Evolutionary conservation across 1,284 basidiomycete genomes (phyloP), one percentile per base, ranked within the genome.

Genomic region (Mycena citricolor): DNA sequence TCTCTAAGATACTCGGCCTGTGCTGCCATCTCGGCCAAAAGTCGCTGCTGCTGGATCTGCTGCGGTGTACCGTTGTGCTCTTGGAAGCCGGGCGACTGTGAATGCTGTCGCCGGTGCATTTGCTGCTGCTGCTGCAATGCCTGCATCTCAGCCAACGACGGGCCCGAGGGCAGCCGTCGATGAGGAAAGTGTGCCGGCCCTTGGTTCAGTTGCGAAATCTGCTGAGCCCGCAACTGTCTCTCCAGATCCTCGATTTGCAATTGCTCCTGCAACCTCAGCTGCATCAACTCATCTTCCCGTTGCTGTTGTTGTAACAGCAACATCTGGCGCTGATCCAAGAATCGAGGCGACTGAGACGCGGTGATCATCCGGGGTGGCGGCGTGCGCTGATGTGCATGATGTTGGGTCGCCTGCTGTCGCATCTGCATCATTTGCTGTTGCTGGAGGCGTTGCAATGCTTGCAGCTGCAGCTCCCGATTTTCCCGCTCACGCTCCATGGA

Each of bases 311-410:
- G 81, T 29, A 79, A 60, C 32, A 75, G 64, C 33, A 73, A 56
- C 29, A 75, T 60, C 50, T 79, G 71, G 22, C 81, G 79, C 54
- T 86, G 83, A 54, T 85, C 82, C 42, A 81, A 75, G 61, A 86
- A 86, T 22, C 84, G 77, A 16, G 83, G 83, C 2, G 83, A 86
- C 55, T 85, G 83, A 3, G 81, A 78, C 20, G 76, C 74, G 8
- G 82, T 79, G 38, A 86, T 73, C 79, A 85, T 78, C 28, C 83
- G 73, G 25, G 83, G 83, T 19, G 83, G 81, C 3, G 83, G 75
- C 0, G 77, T 79, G 34, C 67, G 71, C 43, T 77, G 73, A 39
- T 77, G 73, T 44, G 72, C 70, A 4, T 59, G 60, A n/a, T n/a
- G n/a, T n/a, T n/a, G n/a, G n/a, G n/a, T n/a, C n/a, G n/a, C n/a